phyloP scores from a whole-genome alignment of 441 rosid species.

The Adansonia madagascariensis region DNA sequence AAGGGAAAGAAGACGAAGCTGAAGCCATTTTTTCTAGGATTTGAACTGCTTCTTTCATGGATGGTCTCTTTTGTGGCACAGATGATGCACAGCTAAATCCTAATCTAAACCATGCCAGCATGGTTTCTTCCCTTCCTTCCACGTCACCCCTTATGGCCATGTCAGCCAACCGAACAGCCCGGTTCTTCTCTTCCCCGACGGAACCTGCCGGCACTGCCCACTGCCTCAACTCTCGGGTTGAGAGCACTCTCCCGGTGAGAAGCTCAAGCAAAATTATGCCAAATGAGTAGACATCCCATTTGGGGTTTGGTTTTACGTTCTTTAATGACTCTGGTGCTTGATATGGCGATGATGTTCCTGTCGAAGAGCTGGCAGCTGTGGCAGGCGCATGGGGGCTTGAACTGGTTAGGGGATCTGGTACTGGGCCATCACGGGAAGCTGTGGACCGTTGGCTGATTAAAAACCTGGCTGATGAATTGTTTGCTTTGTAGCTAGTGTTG shows the following conservation, averaged over 20 bases:
- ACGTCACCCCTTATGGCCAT: slow-evolving; percentile 53
- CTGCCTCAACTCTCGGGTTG: slow-evolving; percentile 48
- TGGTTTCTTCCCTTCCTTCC: slow-evolving; percentile 53
- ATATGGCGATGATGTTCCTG: slow-evolving; percentile 31
- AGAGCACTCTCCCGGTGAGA: slow-evolving; percentile 14
- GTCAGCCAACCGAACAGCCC: slow-evolving; percentile 60
- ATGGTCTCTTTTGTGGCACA: slow-evolving; percentile 74
- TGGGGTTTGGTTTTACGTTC: slow-evolving; percentile 60
- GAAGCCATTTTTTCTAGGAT: slow-evolving; percentile 61
- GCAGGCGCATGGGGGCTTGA: slow-evolving; percentile 34
- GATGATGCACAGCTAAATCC: slow-evolving; percentile 71
- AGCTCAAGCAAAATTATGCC: slow-evolving; percentile 61
- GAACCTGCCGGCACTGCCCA: slow-evolving; percentile 45
- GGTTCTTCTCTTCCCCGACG: slow-evolving; percentile 48
- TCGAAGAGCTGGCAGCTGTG: slow-evolving; percentile 30
- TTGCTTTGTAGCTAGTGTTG: slow-evolving; percentile 33
- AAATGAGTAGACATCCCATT: slow-evolving; percentile 77
- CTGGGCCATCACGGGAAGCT: slow-evolving; percentile 25
- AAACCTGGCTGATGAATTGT: slow-evolving; percentile 30
- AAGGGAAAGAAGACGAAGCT: neutral
- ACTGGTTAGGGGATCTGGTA: neutral
- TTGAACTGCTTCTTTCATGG: slow-evolving; percentile 71
- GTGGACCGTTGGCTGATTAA: slow-evolving; percentile 43
- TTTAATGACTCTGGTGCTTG: slow-evolving; percentile 71
- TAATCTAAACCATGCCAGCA: slow-evolving; percentile 62